Base-by-base conservation (phyloP, 1,139 yeast genomes). In the Sugiyamaella paludigena region DNA sequence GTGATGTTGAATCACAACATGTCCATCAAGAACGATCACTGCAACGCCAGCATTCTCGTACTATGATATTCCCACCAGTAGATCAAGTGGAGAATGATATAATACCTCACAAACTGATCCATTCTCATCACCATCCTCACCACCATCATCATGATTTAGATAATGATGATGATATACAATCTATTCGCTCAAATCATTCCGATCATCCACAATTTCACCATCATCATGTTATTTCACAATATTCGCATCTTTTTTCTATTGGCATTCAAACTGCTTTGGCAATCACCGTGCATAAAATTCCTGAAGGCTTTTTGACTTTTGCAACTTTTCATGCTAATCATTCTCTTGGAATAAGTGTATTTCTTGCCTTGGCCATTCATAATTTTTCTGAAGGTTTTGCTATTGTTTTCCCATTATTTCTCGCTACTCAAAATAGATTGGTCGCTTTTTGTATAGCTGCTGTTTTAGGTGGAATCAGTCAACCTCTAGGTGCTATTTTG, bases 371-470 rank as follows among this genome's bases (percentile, higher is more conserved):
- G 59, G 80, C 91, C 16, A 79, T 91, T 29, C 98, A 92, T 69
- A 92, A 92, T 67, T 82, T 88, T 58, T 84, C 91, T n/a, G 98
- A 92, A 67, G 98, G 98, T 0, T 89, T 92, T 64, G 81, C 94
- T 24, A 89, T 92, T 87, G 88, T 96, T 15, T 74, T 91, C 50
- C 98, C 98, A 0, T 72, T 92, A 37, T 92, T 83, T 63, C 78
- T 89, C 49, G 88, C 94, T 15, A 65, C 83, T 38, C 72, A 76
- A 46, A 77, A 79, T 1, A 80, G 95, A 56, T 58, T 76, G 37
- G 77, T 79, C 56, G 95, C 97, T 0, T 70, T 88, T 19, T 54
- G 75, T 0, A 77, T 85, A 9, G 78, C 89, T 34, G 80, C 86
- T 0, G 56, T 83, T 0, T 70, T 92, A 16, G 97, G 97, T 2